Percentiles rank a stretch among this genome's conserved stretches.
Evolutionary conservation across 78 protist genomes (phyloP).

Genomic region (Dictyostelium capitatum): DNA sequence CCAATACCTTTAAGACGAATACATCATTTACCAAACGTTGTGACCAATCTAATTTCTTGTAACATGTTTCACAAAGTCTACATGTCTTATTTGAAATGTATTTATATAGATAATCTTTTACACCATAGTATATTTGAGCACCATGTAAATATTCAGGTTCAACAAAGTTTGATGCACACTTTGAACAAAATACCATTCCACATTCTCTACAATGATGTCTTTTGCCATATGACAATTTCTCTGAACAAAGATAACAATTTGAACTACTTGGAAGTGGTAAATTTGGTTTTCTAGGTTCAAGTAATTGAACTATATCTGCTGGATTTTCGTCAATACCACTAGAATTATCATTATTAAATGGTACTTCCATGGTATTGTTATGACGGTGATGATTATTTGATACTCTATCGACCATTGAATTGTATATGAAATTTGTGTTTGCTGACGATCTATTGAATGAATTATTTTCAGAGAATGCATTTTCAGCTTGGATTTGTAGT

Average conservation of each 20-base stretch:
- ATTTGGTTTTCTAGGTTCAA: conserved; percentile 28
- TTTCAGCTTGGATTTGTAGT: background rate
- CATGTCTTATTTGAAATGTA: background rate
- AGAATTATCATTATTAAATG: background rate
- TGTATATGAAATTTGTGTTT: background rate
- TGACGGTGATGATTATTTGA: background rate
- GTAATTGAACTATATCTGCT: conserved; percentile 16
- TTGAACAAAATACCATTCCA: conserved; percentile 63
- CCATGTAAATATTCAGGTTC: background rate
- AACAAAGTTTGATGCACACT: conserved; percentile 12
- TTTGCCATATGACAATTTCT: background rate
- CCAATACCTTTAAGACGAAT: conserved; percentile 3
- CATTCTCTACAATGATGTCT: conserved; percentile 78
- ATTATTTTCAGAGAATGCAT: background rate
- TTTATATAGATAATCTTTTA: conserved; percentile 5
- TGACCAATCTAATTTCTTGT: background rate
- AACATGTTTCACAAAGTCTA: conserved; percentile 47
- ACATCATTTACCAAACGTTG: background rate
- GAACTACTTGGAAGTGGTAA: background rate
- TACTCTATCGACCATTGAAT: conserved; percentile 14
- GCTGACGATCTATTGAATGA: background rate
- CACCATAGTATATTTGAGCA: conserved; percentile 14
- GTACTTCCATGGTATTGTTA: background rate
- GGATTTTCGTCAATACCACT: background rate
- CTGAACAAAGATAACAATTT: conserved; percentile 31